Conservation (phyloP, 768 basidiomycete species). For the Leccinum imitatum region DNA sequence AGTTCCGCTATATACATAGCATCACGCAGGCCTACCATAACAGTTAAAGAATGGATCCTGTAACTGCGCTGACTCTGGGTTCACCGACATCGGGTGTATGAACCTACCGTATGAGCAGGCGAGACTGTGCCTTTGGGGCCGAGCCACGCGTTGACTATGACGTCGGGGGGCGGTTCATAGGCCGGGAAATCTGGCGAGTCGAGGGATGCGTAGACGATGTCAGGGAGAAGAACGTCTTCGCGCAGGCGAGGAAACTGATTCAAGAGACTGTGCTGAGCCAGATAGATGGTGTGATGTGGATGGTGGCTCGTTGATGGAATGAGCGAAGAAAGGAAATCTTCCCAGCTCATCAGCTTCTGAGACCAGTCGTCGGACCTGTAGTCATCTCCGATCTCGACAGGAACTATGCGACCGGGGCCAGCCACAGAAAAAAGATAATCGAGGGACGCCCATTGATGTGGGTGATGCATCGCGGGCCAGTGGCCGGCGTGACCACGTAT, state of each 20-base stretch:
- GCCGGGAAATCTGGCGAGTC: constrained; percentile 41
- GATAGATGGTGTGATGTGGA: constrained; percentile 53
- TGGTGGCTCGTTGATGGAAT: constrained; percentile 23
- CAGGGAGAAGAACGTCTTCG: constrained; percentile 79
- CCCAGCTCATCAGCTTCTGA: constrained; percentile 77
- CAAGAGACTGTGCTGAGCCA: constrained; percentile 89
- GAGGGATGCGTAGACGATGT: constrained; percentile 78
- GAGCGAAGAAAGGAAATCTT: constrained; percentile 62
- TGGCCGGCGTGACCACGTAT: constrained; percentile 56
- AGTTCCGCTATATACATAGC: constrained; percentile 1
- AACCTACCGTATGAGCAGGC: constrained; percentile 84
- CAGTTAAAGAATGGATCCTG: constrained; percentile 95
- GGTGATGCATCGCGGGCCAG: constrained; percentile 76
- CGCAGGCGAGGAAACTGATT: constrained; percentile 78
- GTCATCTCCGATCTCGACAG: constrained; percentile 85
- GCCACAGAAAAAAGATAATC: constrained; percentile 68
- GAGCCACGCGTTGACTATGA: constrained; percentile 78
- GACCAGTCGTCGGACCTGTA: constrained; percentile 82
- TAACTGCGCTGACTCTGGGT: constrained; percentile 7
- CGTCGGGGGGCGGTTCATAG: constrained; percentile 65
- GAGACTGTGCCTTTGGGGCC: constrained; percentile 78
- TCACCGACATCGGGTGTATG: constrained; percentile 10
- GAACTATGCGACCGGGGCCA: constrained; percentile 83
- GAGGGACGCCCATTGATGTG: constrained; percentile 65
- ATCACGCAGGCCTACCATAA: constrained; percentile 56